Conservation (phyloP, 768 basidiomycete species). For the Asterophora parasitica region DNA sequence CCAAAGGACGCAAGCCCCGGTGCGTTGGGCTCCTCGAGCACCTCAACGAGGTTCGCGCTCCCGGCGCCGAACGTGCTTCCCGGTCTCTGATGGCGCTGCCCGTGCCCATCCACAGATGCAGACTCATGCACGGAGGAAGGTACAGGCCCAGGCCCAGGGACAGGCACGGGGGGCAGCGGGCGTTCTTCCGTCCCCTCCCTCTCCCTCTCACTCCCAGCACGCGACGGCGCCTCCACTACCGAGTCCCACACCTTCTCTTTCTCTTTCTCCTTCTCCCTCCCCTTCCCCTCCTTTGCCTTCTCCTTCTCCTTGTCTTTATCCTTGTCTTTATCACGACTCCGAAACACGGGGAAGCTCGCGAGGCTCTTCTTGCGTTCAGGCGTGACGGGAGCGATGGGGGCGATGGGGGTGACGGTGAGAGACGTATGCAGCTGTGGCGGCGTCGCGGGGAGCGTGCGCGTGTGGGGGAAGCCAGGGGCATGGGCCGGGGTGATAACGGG, state of each 20-base stretch:
- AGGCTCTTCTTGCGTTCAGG: slow-evolving; percentile 14
- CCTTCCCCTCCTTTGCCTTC: slow-evolving; percentile 2
- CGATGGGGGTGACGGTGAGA: too few species aligned
- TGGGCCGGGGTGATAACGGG: background rate
- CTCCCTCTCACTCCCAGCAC: slow-evolving; percentile 34
- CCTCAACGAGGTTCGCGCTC: background rate
- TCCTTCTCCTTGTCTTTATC: slow-evolving; percentile 6
- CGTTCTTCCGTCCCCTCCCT: slow-evolving; percentile 10
- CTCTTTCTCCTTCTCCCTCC: slow-evolving; percentile 5
- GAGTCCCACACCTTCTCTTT: slow-evolving; percentile 3
- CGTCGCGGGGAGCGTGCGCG: slow-evolving; percentile 2
- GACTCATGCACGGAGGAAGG: background rate
- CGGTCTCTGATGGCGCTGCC: background rate
- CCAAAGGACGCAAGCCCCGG: slow-evolving; percentile 9
- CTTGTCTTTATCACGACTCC: slow-evolving; percentile 7
- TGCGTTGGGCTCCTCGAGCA: background rate
- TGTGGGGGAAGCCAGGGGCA: background rate
- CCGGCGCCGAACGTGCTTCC: too few species aligned
- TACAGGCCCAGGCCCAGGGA: too few species aligned
- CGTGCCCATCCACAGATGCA: background rate
- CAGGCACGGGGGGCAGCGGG: slow-evolving; percentile 13
- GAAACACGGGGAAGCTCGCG: slow-evolving; percentile 3
- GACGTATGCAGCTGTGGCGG: background rate
- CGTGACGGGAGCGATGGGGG: background rate
- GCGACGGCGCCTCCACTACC: slow-evolving; percentile 7